These are phyloP conservation scores for Sarocladiaceae sp. DNA, from an alignment of 2,329 filamentous ascomycete species.

Conservation along the genomic window DNA sequence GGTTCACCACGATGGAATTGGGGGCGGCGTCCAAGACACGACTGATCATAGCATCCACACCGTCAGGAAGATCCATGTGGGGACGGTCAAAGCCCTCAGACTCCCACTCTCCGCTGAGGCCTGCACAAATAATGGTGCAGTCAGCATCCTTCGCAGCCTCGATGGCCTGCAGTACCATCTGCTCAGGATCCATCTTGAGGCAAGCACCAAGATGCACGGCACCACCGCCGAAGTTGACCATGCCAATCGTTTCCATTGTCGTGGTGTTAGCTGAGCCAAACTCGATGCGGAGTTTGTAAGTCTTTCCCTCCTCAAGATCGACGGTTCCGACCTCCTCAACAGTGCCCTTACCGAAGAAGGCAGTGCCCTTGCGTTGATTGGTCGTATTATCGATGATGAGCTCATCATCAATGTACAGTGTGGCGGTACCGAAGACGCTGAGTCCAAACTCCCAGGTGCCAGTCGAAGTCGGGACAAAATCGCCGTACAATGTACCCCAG, in stretches of 20 bases:
- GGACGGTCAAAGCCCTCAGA: conserved; percentile 59
- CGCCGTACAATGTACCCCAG: conserved; percentile 15
- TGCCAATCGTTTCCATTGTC: conserved; percentile 8
- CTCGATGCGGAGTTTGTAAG: conserved; percentile 6
- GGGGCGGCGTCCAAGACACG: conserved; percentile 50
- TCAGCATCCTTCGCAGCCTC: conserved; percentile 47
- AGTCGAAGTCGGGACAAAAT: conserved; percentile 10
- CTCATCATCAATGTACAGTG: conserved; percentile 25
- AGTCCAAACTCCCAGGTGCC: conserved; percentile 22
- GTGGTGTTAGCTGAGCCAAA: conserved; percentile 8
- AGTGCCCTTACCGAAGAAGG: conserved; percentile 30
- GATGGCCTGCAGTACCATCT: conserved; percentile 12
- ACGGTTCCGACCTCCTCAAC: conserved; percentile 22
- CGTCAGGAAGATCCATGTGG: conserved; percentile 57
- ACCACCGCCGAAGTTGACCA: conserved; percentile 9
- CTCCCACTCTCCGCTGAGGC: conserved; percentile 42
- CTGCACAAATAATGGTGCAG: conserved; percentile 47
- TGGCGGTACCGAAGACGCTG: conserved; percentile 27
- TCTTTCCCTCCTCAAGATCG: conserved; percentile 11
- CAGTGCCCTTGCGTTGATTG: conserved; percentile 5
- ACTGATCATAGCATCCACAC: conserved; percentile 51
- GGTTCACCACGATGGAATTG: conserved; percentile 62
- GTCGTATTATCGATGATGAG: conserved; percentile 24
- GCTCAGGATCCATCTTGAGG: conserved; percentile 10
- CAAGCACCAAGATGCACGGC: conserved; percentile 11